These are phyloP conservation scores for Phytophthora pistaciae DNA, from an alignment of 352 stramenopile species.

Conservation along the genomic window DNA sequence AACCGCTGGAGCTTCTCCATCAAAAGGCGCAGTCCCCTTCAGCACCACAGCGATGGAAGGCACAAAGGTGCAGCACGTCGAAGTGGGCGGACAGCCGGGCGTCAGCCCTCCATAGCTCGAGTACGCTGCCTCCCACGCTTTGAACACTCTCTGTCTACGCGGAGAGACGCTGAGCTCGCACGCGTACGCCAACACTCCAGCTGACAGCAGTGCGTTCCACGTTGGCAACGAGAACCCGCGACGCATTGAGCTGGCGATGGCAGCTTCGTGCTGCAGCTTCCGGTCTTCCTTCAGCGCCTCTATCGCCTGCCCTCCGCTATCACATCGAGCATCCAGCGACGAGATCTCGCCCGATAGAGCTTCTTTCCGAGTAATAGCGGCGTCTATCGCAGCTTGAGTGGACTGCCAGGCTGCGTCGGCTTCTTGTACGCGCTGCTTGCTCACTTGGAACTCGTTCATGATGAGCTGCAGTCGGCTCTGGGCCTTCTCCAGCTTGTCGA, in stretches of 20 bases:
- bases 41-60: constrained; percentile 35
- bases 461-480: constrained; percentile 58
- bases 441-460: constrained; percentile 75
- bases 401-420: constrained; percentile 50
- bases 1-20: not conserved
- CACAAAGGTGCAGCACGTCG: constrained; percentile 26
- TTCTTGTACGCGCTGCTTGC: constrained; percentile 64
- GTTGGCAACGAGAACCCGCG: constrained; percentile 36
- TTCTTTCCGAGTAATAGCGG: constrained; percentile 34
- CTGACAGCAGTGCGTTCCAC: constrained; percentile 68
- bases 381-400: constrained; percentile 35
- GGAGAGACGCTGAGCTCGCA: constrained; percentile 20
- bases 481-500: constrained; percentile 73
- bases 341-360: constrained; percentile 44
- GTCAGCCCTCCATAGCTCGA: constrained; percentile 27
- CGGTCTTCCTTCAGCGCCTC: constrained; percentile 49
- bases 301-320: constrained; percentile 44
- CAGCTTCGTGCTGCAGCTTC: constrained; percentile 26
- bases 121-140: constrained; percentile 34
- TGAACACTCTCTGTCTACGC: constrained; percentile 17
- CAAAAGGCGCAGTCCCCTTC: constrained; percentile 1
- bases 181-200: constrained; percentile 51
- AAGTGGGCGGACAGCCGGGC: constrained; percentile 32
- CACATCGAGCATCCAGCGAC: constrained; percentile 30
- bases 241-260: constrained; percentile 24